Percentiles rank a stretch among this genome's conserved stretches.
These are phyloP conservation scores for Phytophthora agathidicida DNA, from an alignment of 352 stramenopile species.

Conservation along the genomic window DNA sequence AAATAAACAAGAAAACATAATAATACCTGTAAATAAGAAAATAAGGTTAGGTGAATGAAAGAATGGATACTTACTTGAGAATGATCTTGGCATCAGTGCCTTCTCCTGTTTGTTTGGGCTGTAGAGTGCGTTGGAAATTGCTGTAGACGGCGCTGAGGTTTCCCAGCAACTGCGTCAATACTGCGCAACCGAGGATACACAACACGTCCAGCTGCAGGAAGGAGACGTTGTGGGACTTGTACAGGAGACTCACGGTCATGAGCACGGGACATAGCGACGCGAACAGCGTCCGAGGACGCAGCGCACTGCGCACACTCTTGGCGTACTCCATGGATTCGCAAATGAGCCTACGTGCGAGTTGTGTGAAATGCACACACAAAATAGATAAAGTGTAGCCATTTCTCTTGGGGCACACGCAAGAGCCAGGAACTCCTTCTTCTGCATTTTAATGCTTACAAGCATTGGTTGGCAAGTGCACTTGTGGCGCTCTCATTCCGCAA, in stretches of 20 bases:
- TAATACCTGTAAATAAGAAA: not conserved
- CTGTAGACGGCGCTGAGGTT: constrained; percentile 79
- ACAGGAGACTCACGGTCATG: constrained; percentile 58
- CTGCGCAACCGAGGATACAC: constrained; percentile 41
- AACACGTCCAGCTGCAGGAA: constrained; percentile 51
- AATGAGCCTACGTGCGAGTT: no score
- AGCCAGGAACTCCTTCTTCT: no score
- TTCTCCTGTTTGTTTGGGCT: constrained; percentile 40
- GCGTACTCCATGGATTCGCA: constrained; percentile 75
- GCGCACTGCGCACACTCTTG: constrained; percentile 63
- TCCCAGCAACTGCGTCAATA: constrained; percentile 70
- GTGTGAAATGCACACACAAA: no score
- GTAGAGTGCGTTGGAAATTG: constrained; percentile 72
- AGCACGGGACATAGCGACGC: constrained; percentile 57
- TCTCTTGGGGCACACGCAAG: no score
- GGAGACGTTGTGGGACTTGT: constrained; percentile 41
- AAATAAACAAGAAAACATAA: constrained; percentile 9
- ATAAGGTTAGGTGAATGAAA: not conserved
- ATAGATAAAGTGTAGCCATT: no score
- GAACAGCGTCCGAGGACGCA: constrained; percentile 67
- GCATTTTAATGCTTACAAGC: no score
- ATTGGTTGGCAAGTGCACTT: no score
- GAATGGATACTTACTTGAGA: constrained; percentile 57
- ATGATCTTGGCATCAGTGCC: constrained; percentile 54
- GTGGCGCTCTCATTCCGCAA: no score